These are phyloP conservation scores for Penicillium glabrum DNA, from an alignment of 2,329 filamentous ascomycete species.

Conservation along the genomic window DNA sequence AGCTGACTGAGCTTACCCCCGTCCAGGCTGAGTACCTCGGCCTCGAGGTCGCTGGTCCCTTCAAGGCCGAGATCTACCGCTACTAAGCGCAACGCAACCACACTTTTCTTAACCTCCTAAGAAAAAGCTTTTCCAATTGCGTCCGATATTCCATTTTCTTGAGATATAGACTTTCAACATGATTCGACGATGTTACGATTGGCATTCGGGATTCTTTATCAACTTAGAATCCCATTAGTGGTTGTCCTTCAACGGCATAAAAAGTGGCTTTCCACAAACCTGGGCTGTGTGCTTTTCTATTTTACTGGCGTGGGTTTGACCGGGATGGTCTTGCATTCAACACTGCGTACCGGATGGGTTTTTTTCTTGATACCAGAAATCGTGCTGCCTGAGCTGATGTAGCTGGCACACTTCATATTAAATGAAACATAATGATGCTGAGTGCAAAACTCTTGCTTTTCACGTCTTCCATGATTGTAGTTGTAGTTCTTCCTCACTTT, in stretches of 20 bases:
- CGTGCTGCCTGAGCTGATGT: background rate
- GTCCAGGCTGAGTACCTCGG: constrained; percentile 95
- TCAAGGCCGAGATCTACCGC: constrained; percentile 80
- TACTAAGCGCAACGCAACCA: constrained; percentile 55
- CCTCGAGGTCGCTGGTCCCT: constrained; percentile 82
- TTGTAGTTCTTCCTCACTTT: too few species aligned
- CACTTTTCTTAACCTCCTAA: constrained; percentile 11
- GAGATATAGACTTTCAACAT: constrained; percentile 53
- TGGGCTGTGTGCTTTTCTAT: constrained; percentile 28
- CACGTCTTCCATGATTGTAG: too few species aligned
- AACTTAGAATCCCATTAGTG: constrained; percentile 49
- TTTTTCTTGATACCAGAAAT: constrained; percentile 14
- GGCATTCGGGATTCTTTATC: constrained; percentile 51
- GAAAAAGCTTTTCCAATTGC: constrained; percentile 22
- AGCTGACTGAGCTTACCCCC: constrained; percentile 80
- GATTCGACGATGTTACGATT: constrained; percentile 60
- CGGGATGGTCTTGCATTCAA: constrained; percentile 41
- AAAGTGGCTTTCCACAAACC: constrained; percentile 33
- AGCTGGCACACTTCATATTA: background rate
- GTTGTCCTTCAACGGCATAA: constrained; percentile 64
- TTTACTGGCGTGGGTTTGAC: constrained; percentile 30
- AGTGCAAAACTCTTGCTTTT: background rate
- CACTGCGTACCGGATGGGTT: constrained; percentile 31
- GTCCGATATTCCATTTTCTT: constrained; percentile 32
- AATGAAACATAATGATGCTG: constrained; percentile 6